Evolutionary conservation across 495 filamentous ascomycete species (phyloP).

Genomic region (Evansstolkia leycettana): DNA sequence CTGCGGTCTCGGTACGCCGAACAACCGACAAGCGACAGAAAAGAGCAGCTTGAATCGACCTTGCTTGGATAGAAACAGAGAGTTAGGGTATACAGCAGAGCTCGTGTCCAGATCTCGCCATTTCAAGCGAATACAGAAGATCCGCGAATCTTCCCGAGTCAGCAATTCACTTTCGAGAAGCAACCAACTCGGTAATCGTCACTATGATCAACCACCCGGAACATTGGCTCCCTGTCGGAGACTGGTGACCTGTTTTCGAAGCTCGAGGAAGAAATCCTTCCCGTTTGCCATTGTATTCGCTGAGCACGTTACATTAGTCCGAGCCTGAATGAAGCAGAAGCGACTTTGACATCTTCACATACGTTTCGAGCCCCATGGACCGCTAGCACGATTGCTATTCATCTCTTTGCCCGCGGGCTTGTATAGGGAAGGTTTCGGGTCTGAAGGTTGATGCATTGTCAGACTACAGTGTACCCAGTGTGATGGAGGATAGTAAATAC

Average conservation of each 20-base stretch:
- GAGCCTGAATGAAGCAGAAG: neutral
- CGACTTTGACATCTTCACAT: conserved; percentile 5
- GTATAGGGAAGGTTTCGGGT: conserved; percentile 24
- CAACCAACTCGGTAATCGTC: neutral
- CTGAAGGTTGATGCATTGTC: too few species aligned
- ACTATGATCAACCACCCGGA: conserved; percentile 27
- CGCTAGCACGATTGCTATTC: conserved; percentile 23
- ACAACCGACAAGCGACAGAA: too few species aligned
- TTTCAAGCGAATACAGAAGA: too few species aligned
- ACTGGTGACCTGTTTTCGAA: conserved; percentile 36
- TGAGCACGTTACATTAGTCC: conserved; percentile 5
- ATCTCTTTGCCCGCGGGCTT: conserved; percentile 28
- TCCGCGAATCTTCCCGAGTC: too few species aligned
- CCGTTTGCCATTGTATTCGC: conserved; percentile 42
- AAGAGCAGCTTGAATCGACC: too few species aligned
- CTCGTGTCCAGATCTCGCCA: too few species aligned
- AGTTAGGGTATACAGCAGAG: too few species aligned
- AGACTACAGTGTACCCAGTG: too few species aligned
- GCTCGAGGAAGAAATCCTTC: conserved; percentile 42
- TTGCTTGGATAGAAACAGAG: too few species aligned
- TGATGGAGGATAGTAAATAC: conserved; percentile 11
- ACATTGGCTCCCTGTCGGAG: conserved; percentile 28
- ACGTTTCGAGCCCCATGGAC: conserved; percentile 41
- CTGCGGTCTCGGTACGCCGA: too few species aligned
- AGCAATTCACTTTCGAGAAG: too few species aligned